These are phyloP conservation scores for Conticribra weissflogii DNA, from an alignment of 108 stramenopile species.

Conservation along the genomic window DNA sequence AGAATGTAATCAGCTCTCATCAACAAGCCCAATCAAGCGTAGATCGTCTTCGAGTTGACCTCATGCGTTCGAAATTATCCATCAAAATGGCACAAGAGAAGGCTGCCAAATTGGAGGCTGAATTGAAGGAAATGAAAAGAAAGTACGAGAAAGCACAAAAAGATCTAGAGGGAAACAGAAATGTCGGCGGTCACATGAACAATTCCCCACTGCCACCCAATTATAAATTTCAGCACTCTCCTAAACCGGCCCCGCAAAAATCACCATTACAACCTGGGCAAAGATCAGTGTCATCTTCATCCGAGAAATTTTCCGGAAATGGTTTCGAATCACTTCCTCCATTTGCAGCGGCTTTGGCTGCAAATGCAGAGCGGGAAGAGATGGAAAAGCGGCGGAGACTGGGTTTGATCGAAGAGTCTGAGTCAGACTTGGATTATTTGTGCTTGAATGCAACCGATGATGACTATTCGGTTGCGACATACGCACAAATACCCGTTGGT, in stretches of 20 bases:
- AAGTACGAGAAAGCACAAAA: conserved; percentile 20
- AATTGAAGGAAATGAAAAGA: conserved; percentile 29
- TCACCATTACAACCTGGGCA: neutral
- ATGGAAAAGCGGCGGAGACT: conserved; percentile 6
- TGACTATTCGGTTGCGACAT: too few species aligned
- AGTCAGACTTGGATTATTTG: neutral
- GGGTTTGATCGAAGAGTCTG: conserved; percentile 13
- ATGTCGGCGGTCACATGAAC: neutral
- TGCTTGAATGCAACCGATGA: too few species aligned
- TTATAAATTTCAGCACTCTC: neutral
- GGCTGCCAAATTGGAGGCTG: conserved; percentile 4
- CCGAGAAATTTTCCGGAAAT: conserved; percentile 14
- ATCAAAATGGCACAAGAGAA: conserved; percentile 19
- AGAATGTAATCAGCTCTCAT: neutral
- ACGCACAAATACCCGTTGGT: too few species aligned
- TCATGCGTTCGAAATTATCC: conserved; percentile 25
- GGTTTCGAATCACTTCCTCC: conserved; percentile 31
- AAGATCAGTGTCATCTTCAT: neutral
- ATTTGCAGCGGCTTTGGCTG: conserved; percentile 37
- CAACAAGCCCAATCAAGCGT: conserved; percentile 3
- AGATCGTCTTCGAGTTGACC: conserved; percentile 20
- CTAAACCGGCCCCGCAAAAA: neutral
- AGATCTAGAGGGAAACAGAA: conserved; percentile 1
- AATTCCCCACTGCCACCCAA: neutral
- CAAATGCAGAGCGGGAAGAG: conserved; percentile 40